A percentile compares a stretch with the other conserved stretches of the same genome.
Evolutionary conservation across 192 early-diverging fungal species (phyloP).

Genomic region (Coemansia sp.): DNA sequence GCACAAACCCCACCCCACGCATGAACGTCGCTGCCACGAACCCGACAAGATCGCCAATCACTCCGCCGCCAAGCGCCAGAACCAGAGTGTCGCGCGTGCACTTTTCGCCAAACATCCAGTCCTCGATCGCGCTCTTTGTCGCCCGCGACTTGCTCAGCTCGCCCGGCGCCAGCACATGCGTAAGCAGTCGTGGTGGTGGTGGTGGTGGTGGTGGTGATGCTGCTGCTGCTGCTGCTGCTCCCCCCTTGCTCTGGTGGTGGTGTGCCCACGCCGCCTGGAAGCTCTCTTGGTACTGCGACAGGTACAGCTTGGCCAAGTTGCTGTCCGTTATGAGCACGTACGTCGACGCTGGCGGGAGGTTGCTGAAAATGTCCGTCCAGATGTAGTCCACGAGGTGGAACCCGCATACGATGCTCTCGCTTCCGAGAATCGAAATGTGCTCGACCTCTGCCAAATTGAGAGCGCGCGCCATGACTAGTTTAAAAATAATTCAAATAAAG

Average conservation of each 20-base stretch:
- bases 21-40: constrained; percentile 99
- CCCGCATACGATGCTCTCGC: constrained; percentile 85
- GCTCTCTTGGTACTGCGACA: constrained; percentile 55
- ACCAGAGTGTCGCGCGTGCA: constrained; percentile 93
- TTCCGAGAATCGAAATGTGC: constrained; percentile 81
- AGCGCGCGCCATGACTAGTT: constrained; percentile 8
- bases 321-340: constrained; percentile 87
- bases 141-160: constrained; percentile 86
- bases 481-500: background rate
- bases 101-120: constrained; percentile 78
- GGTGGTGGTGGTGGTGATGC: no score
- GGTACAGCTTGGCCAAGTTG: constrained; percentile 77
- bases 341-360: constrained; percentile 68
- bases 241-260: background rate
- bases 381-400: constrained; percentile 74
- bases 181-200: constrained; percentile 60
- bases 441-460: constrained; percentile 55
- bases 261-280: constrained; percentile 53
- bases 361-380: constrained; percentile 66
- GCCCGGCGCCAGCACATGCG: constrained; percentile 79
- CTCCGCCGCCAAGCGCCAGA: constrained; percentile 93
- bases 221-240: no score
- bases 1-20: constrained; percentile 91
- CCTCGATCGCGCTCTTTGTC: constrained; percentile 84
- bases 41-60: constrained; percentile 94